Percentiles rank a stretch among this genome's conserved stretches.
These are phyloP conservation scores for Talaromyces sp. DNA, from an alignment of 2,329 filamentous ascomycete species.

Conservation along the genomic window DNA sequence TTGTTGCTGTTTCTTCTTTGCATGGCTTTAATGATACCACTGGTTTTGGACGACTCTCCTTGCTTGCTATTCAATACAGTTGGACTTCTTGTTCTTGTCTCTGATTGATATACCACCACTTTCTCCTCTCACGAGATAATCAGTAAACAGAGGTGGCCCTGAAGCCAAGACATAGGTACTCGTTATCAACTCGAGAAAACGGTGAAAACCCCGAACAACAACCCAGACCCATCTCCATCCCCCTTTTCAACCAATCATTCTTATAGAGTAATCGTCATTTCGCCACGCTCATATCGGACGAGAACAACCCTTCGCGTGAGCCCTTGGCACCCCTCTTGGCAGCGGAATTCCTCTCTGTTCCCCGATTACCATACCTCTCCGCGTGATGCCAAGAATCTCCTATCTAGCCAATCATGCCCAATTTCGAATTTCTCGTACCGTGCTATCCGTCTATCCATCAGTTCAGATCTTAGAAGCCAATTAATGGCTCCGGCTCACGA, in stretches of 20 bases:
- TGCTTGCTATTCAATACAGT: background rate
- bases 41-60: background rate
- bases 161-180: no score
- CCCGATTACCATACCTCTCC: background rate
- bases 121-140: no score
- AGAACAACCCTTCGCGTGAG: background rate
- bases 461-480: background rate
- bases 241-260: background rate
- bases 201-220: background rate
- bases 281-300: background rate
- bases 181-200: background rate
- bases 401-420: background rate
- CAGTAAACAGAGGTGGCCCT: no score
- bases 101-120: no score
- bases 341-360: constrained; percentile 5
- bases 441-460: background rate
- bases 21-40: constrained; percentile 6
- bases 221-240: background rate
- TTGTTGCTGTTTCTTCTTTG: background rate
- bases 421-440: background rate
- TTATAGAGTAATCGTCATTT: background rate
- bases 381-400: background rate
- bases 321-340: constrained; percentile 1
- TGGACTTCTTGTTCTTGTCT: no score
- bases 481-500: background rate